phyloP scores from a whole-genome alignment of 768 basidiomycete genomes.

The Boletus pseudopeckii region DNA sequence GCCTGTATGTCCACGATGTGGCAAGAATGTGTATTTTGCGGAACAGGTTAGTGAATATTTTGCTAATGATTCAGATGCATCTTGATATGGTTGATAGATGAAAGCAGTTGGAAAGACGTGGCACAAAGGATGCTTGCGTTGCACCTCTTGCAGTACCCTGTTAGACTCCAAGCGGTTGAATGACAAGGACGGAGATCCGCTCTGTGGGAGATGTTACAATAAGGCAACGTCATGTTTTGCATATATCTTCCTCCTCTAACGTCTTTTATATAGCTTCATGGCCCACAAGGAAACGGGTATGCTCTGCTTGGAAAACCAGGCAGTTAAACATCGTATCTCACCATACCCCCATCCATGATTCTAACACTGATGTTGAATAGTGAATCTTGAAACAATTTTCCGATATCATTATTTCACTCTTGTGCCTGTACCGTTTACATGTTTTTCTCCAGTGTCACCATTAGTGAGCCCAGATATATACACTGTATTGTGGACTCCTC shows the following conservation, averaged over 20 bases:
- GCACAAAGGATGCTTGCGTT: constrained; percentile 77
- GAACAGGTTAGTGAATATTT: constrained; percentile 54
- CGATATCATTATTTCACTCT: constrained; percentile 20
- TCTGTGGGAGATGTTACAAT: constrained; percentile 70
- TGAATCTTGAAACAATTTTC: constrained; percentile 7
- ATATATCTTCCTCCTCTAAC: neutral
- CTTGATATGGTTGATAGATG: constrained; percentile 42
- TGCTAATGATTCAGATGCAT: neutral
- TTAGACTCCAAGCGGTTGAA: constrained; percentile 72
- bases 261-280: constrained; percentile 51
- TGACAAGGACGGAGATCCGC: constrained; percentile 71
- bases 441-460: constrained; percentile 10
- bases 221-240: constrained; percentile 40
- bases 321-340: constrained; percentile 25
- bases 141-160: constrained; percentile 61
- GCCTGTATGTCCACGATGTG: constrained; percentile 66
- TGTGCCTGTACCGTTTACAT: constrained; percentile 21
- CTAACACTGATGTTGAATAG: constrained; percentile 5
- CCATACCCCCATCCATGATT: constrained; percentile 1
- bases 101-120: constrained; percentile 80
- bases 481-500: constrained; percentile 8
- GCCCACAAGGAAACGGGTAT: constrained; percentile 72
- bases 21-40: constrained; percentile 80
- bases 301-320: constrained; percentile 60
- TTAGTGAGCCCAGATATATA: constrained; percentile 11